Evolutionary conservation across 495 filamentous ascomycete genomes (phyloP), one percentile per base, ranked within the genome.

Genomic region (Neurospora sp.): DNA sequence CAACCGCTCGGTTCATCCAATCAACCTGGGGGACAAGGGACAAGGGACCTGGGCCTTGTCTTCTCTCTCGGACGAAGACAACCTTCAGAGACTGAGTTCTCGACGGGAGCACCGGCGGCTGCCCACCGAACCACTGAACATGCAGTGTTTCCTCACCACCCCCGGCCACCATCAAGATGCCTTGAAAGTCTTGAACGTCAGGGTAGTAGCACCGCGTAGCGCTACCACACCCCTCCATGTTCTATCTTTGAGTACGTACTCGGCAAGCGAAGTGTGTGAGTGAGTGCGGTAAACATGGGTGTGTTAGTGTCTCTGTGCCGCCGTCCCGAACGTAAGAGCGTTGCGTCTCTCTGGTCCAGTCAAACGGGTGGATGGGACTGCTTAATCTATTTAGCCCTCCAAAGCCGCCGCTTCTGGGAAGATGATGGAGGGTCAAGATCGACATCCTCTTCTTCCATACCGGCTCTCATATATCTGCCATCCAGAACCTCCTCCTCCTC

Each of bases 401-500:
- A 31, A 65, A 65, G 27, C 53, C 48, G 71, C 53, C 71, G 35
- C 48, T 53, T 65, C 48, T 68, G 41, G 70, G 22, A 59, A 45
- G 17, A 71, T 20, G 41, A 61, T 65, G 53, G 53, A 65, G 53
- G 53, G 53, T 35, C 53, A 65, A 65, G 53, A 65, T 65, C 53
- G 53, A 35, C 53, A 65, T 35, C 27, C 53, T 65, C 53, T 65
- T 10, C 53, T 65, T 65, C 53, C 14, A 65, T 35, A 65, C 53
- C 27, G 59, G 31, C 44, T 71, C 38, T 71, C 72, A 40, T 40
- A 39, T 65, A 71, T 70, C 73, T 70, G 35, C 68, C 65, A 73
- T 74, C 45, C 69, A 27, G 35, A 76, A 70, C 75, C 79, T 82
- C 77, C 76, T 78, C 77, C 76, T 78, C 79, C 77, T 76, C 72